These are phyloP conservation scores for Chionographis japonica DNA, from an alignment of 106 monocot species.

Conservation along the genomic window DNA sequence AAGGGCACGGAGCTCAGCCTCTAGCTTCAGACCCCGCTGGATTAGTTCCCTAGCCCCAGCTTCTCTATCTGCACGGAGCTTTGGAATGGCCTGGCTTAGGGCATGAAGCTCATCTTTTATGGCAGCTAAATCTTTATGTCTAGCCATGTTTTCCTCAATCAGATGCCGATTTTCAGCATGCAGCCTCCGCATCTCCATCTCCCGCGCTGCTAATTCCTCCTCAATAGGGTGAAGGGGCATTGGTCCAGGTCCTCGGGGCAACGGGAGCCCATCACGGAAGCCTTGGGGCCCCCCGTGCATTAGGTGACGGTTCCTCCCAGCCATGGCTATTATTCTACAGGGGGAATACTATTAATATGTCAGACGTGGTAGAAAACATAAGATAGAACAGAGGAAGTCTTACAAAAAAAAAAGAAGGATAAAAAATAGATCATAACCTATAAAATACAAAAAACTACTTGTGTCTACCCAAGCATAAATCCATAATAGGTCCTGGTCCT, in stretches of 20 bases:
- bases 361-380: no score
- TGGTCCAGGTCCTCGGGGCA: constrained; percentile 11
- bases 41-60: constrained; percentile 37
- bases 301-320: constrained; percentile 30
- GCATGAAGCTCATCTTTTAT: constrained; percentile 34
- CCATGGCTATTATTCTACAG: constrained; percentile 22
- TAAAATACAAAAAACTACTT: no score
- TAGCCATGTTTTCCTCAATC: constrained; percentile 45
- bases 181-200: constrained; percentile 42
- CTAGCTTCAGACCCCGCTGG: constrained; percentile 48
- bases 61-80: constrained; percentile 56
- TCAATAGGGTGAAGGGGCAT: constrained; percentile 27
- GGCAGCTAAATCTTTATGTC: constrained; percentile 28
- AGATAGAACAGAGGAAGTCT: no score
- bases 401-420: no score
- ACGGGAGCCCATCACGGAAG: constrained; percentile 23
- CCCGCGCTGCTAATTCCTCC: constrained; percentile 33
- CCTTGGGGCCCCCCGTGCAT: constrained; percentile 14
- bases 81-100: constrained; percentile 33
- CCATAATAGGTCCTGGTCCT: no score
- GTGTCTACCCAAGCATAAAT: no score
- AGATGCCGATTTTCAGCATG: constrained; percentile 32
- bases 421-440: no score
- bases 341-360: no score
- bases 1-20: constrained; percentile 36